phyloP scores from a whole-genome alignment of 139 green algal species.

The Chlamydomonas asymmetrica region DNA sequence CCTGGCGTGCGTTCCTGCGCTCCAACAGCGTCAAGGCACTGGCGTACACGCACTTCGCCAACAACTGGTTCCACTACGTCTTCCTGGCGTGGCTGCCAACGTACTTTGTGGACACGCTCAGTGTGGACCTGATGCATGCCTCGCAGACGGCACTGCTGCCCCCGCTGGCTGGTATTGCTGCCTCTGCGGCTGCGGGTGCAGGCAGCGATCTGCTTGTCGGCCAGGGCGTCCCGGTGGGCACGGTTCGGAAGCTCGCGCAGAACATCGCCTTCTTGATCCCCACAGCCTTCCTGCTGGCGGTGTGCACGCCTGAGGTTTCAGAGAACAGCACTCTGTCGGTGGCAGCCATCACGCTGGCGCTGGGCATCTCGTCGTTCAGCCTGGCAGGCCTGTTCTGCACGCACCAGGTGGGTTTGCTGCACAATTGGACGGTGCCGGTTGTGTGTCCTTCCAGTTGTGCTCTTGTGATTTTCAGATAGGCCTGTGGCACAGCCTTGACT shows the following conservation, averaged over 20 bases:
- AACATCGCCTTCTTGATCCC: constrained; percentile 86
- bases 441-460: too few species aligned
- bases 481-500: too few species aligned
- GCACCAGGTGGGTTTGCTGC: constrained; percentile 77
- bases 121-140: constrained; percentile 76
- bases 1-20: constrained; percentile 87
- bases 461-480: too few species aligned
- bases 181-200: constrained; percentile 60
- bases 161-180: constrained; percentile 74
- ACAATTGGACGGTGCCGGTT: too few species aligned
- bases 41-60: constrained; percentile 93
- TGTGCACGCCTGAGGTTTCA: constrained; percentile 22
- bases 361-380: constrained; percentile 80
- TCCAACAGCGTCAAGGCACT: constrained; percentile 74
- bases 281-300: constrained; percentile 67
- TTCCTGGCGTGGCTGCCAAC: constrained; percentile 97
- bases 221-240: constrained; percentile 57
- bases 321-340: constrained; percentile 39
- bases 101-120: constrained; percentile 89
- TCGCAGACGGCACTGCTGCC: constrained; percentile 81
- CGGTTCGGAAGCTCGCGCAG: constrained; percentile 88
- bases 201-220: constrained; percentile 76
- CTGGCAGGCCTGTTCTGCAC: constrained; percentile 96
- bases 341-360: constrained; percentile 67
- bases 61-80: constrained; percentile 97